These are phyloP conservation scores for Psilocybe cubensis DNA, from an alignment of 768 basidiomycete species.

Conservation along the genomic window DNA sequence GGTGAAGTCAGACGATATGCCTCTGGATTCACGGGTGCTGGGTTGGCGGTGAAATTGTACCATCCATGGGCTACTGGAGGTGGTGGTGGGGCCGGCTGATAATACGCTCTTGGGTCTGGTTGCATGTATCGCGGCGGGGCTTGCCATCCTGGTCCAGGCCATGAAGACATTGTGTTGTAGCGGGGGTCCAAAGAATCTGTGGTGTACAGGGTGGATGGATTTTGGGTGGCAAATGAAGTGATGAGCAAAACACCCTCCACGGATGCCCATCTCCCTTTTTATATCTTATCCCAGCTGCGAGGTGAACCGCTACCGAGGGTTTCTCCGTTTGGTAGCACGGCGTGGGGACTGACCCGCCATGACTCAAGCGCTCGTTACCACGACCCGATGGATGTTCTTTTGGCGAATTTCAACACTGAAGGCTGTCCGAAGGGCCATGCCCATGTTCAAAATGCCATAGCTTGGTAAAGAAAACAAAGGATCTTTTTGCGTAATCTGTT, in stretches of 20 bases:
- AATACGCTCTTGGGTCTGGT: constrained; percentile 3
- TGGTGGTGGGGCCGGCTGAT: background rate
- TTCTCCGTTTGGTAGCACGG: background rate
- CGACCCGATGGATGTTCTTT: background rate
- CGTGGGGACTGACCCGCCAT: background rate
- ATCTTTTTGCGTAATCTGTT: background rate
- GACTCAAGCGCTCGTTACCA: constrained; percentile 5
- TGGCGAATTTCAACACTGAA: background rate
- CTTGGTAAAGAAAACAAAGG: background rate
- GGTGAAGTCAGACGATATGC: constrained; percentile 3
- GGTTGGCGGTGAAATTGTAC: background rate
- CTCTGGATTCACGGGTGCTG: background rate
- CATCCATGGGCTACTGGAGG: constrained; percentile 4
- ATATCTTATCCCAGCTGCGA: background rate
- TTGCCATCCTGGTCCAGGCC: constrained; percentile 5
- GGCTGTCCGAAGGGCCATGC: background rate
- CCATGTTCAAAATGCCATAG: background rate
- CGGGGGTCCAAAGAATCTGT: background rate
- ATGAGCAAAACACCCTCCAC: background rate
- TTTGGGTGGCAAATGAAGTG: background rate
- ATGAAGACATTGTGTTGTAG: constrained; percentile 2
- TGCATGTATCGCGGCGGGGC: constrained; percentile 3
- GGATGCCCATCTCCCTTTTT: background rate
- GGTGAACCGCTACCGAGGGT: background rate
- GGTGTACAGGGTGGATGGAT: background rate